These are phyloP conservation scores for Wickerhamomyces ciferrii DNA, from an alignment of 805 yeast genomes.

Conservation along the genomic window DNA sequence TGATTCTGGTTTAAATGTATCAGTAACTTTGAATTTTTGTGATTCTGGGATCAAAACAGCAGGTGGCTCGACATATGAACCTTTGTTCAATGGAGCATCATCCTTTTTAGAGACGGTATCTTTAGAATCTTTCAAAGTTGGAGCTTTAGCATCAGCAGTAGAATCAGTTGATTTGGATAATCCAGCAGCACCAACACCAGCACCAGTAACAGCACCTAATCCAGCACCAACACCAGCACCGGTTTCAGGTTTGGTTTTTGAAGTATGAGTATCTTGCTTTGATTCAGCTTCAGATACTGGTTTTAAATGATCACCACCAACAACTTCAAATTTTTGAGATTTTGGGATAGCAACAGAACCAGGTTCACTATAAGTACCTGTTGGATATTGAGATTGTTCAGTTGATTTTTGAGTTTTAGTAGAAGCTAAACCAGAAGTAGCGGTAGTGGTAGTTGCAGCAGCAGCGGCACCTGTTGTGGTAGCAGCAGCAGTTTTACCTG, in stretches of 20 bases:
- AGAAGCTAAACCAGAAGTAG: background rate
- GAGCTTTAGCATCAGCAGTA: background rate
- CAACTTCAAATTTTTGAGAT: background rate
- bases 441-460: background rate
- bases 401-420: background rate
- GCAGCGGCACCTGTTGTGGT: background rate
- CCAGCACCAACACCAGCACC: background rate
- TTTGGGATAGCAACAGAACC: slow-evolving; percentile 1
- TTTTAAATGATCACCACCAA: background rate
- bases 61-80: slow-evolving; percentile 4
- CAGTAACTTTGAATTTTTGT: slow-evolving; percentile 7
- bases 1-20: background rate
- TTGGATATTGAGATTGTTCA: background rate
- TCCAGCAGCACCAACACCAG: background rate
- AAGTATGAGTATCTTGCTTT: background rate
- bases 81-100: background rate
- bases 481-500: background rate
- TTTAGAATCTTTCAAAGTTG: background rate
- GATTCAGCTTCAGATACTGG: background rate
- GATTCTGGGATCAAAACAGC: slow-evolving; percentile 6
- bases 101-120: background rate
- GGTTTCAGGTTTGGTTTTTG: background rate
- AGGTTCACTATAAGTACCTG: slow-evolving; percentile 1
- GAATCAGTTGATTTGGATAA: background rate
- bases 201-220: background rate